These are phyloP conservation scores for Punica granatum DNA, from an alignment of 345 rosid species.

Conservation along the genomic window DNA sequence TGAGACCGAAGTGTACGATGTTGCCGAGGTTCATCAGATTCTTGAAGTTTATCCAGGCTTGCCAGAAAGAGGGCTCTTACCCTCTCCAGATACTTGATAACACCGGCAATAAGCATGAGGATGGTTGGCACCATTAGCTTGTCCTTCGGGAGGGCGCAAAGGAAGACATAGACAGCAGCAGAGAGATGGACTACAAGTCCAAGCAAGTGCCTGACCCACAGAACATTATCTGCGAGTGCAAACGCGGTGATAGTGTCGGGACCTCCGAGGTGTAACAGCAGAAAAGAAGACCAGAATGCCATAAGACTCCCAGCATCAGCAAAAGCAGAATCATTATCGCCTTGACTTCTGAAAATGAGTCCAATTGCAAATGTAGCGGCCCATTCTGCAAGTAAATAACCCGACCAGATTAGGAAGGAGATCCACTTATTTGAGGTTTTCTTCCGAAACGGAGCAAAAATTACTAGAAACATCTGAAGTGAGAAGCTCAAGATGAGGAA, in stretches of 20 bases:
- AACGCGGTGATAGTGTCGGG: constrained; percentile 40
- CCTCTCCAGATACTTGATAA: constrained; percentile 52
- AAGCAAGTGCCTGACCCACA: too few relatives aligned
- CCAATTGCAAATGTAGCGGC: constrained; percentile 50
- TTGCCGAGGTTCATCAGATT: constrained; percentile 14
- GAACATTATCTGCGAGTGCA: too few relatives aligned
- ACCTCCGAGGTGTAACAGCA: constrained; percentile 58
- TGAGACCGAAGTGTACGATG: too few relatives aligned
- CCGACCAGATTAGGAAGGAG: constrained; percentile 38
- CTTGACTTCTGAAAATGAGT: constrained; percentile 39
- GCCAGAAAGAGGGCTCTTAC: constrained; percentile 45
- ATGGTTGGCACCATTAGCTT: constrained; percentile 23
- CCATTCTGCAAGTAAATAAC: constrained; percentile 52
- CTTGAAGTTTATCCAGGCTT: constrained; percentile 48
- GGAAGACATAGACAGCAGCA: constrained; percentile 38
- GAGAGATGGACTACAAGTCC: too few relatives aligned
- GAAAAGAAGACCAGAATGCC: constrained; percentile 73
- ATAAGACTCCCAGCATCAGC: too few relatives aligned
- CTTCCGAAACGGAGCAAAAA: constrained; percentile 43
- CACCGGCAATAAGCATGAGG: constrained; percentile 41
- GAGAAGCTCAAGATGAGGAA: too few relatives aligned
- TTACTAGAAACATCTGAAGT: constrained; percentile 43
- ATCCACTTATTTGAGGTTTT: constrained; percentile 23
- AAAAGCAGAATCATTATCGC: too few relatives aligned
- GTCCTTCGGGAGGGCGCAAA: constrained; percentile 20